phyloP scores from a whole-genome alignment of 352 stramenopile species.

The Hyaloperonospora brassicae region DNA sequence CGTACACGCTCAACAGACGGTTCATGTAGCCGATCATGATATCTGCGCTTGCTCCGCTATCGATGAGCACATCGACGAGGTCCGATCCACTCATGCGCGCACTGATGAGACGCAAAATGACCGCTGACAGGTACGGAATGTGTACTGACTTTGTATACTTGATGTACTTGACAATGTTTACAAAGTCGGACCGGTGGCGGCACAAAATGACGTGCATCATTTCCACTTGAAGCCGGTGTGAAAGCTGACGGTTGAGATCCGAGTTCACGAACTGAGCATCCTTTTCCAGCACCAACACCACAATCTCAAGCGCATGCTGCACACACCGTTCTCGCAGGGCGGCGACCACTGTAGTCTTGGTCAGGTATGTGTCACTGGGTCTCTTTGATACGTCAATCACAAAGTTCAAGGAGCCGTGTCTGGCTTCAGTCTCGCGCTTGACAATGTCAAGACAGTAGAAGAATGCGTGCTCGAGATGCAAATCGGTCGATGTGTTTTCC shows the following conservation, averaged over 20 bases:
- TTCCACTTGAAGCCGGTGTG: conserved; percentile 61
- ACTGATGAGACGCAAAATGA: conserved; percentile 64
- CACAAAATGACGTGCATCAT: conserved; percentile 70
- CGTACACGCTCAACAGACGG: conserved; percentile 61
- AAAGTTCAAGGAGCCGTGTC: conserved; percentile 61
- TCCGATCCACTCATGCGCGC: conserved; percentile 48
- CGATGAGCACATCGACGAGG: conserved; percentile 59
- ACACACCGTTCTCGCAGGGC: conserved; percentile 59
- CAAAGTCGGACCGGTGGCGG: conserved; percentile 61
- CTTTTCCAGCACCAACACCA: conserved; percentile 65
- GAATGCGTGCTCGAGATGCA: conserved; percentile 72
- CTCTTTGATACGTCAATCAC: conserved; percentile 46
- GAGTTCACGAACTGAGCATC: conserved; percentile 63
- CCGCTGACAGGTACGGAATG: conserved; percentile 61
- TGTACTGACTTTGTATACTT: conserved; percentile 72
- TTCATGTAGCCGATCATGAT: conserved; percentile 77
- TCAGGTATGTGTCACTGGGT: conserved; percentile 39
- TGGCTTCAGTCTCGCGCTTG: conserved; percentile 60
- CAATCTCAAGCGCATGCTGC: conserved; percentile 66
- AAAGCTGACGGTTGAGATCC: conserved; percentile 45
- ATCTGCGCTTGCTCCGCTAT: conserved; percentile 55
- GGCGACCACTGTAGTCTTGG: conserved; percentile 41
- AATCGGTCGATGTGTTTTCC: conserved; percentile 59
- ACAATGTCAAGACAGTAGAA: conserved; percentile 78
- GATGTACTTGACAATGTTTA: conserved; percentile 79